Conservation (phyloP, 192 early-diverging fungal species). For the Allomyces macrogynus region DNA sequence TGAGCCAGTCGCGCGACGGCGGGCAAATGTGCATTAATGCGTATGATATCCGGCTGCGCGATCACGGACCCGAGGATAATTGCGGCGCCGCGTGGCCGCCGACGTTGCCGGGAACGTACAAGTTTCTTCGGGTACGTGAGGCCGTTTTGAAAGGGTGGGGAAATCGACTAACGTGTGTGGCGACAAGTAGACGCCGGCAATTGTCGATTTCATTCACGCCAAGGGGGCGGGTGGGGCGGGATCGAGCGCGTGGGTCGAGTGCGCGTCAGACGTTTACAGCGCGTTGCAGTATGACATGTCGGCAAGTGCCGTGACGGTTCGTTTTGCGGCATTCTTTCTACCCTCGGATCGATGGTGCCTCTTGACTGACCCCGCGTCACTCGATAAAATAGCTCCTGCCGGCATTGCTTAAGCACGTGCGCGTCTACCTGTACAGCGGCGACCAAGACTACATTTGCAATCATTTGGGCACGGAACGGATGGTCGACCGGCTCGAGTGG, state of each 20-base stretch:
- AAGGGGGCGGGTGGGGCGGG: no score
- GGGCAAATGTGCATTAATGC: slow-evolving; percentile 25
- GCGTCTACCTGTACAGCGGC: slow-evolving; percentile 1
- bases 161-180: no score
- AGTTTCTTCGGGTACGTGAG: not conserved
- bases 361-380: no score
- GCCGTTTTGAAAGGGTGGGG: no score
- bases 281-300: not conserved
- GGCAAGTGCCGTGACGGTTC: no score
- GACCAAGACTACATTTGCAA: slow-evolving; percentile 6
- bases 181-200: no score
- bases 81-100: slow-evolving; percentile 13
- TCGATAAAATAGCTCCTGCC: not conserved
- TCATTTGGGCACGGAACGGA: not conserved
- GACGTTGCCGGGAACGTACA: not conserved
- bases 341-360: no score
- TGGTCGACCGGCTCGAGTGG: not conserved
- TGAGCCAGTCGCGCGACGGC: not conserved
- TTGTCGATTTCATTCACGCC: no score
- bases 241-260: slow-evolving; percentile 1
- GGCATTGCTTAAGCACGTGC: not conserved
- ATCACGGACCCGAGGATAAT: slow-evolving; percentile 10
- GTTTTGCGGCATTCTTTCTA: no score
- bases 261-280: not conserved
- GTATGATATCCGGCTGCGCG: slow-evolving; percentile 29